Evolutionary conservation across 2,329 filamentous ascomycete species (phyloP).

Genomic region (Colletotrichum sp.): DNA sequence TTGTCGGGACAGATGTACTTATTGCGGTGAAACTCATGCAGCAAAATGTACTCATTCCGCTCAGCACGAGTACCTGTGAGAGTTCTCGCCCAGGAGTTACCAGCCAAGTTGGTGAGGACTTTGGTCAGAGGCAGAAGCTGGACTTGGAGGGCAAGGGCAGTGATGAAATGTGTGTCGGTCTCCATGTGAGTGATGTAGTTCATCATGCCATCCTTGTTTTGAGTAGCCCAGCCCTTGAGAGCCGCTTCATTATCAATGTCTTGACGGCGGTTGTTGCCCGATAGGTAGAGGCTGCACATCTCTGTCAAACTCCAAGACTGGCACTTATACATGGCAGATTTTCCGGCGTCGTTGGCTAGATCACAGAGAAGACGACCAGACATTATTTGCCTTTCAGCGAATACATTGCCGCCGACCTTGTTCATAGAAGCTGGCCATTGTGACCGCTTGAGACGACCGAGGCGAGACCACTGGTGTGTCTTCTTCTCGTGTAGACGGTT

Average conservation of each 20-base stretch:
- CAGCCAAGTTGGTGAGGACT: conserved; percentile 92
- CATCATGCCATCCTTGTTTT: conserved; percentile 80
- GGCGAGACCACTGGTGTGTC: conserved; percentile 91
- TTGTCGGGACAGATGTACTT: conserved; percentile 99
- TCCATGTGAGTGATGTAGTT: conserved; percentile 95
- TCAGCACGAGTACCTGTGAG: conserved; percentile 95
- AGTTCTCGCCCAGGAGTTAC: conserved; percentile 97
- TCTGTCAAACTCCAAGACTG: conserved; percentile 98
- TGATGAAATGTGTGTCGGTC: conserved; percentile 94
- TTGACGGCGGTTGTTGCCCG: conserved; percentile 72
- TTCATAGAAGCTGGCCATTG: conserved; percentile 89
- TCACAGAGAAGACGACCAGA: conserved; percentile 91
- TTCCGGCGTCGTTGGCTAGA: conserved; percentile 93
- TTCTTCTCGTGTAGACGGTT: conserved; percentile 89
- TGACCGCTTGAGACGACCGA: conserved; percentile 82
- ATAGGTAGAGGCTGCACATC: conserved; percentile 92
- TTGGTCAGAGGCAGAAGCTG: conserved; percentile 95
- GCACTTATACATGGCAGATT: conserved; percentile 95
- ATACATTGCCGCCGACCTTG: conserved; percentile 87
- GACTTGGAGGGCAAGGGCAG: conserved; percentile 84
- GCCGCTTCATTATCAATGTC: conserved; percentile 91
- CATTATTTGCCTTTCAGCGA: conserved; percentile 89
- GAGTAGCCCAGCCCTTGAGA: conserved; percentile 84
- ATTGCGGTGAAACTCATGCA: conserved; percentile 95
- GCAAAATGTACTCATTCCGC: conserved; percentile 97